phyloP scores from a whole-genome alignment of 768 basidiomycete genomes.

The Rhodosporidiobolus sp. region DNA sequence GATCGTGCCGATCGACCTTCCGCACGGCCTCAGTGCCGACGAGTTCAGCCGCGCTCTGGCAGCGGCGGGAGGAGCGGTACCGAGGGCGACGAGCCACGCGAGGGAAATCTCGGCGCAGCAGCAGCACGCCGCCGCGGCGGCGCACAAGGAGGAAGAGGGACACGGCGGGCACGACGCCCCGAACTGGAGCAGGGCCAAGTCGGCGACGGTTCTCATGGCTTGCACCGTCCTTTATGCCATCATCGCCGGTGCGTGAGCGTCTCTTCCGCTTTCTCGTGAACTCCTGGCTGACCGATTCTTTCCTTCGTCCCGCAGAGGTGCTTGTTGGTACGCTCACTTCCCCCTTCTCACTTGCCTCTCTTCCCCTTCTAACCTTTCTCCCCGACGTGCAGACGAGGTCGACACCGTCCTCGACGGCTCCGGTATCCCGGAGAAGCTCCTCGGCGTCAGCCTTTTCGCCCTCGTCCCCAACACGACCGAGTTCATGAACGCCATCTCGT shows the following conservation, averaged over 20 bases:
- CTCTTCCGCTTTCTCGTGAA: not conserved
- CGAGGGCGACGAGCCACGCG: slow-evolving; percentile 55
- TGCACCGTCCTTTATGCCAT: slow-evolving; percentile 91
- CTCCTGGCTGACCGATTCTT: not conserved
- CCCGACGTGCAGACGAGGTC: slow-evolving; percentile 64
- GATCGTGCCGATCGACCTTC: slow-evolving; percentile 16
- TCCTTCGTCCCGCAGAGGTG: slow-evolving; percentile 61
- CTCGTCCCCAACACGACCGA: slow-evolving; percentile 98
- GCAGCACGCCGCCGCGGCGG: slow-evolving; percentile 46
- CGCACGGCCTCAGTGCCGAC: slow-evolving; percentile 48
- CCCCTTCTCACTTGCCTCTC: too few relatives aligned
- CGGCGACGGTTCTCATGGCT: slow-evolving; percentile 79
- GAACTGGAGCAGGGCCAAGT: slow-evolving; percentile 86
- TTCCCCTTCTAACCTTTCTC: too few relatives aligned
- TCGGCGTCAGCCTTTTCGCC: slow-evolving; percentile 93
- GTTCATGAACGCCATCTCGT: slow-evolving; percentile 89
- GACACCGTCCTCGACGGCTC: slow-evolving; percentile 87
- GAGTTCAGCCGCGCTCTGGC: slow-evolving; percentile 43
- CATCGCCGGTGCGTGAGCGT: slow-evolving; percentile 73
- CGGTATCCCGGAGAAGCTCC: slow-evolving; percentile 94
- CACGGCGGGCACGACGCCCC: slow-evolving; percentile 91
- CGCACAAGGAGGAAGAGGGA: slow-evolving; percentile 54
- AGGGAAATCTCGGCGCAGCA: slow-evolving; percentile 50
- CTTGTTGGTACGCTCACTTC: slow-evolving; percentile 55
- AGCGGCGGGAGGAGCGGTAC: slow-evolving; percentile 43